phyloP scores from a whole-genome alignment of 305 asterid species.

The Fraxinus sp. region DNA sequence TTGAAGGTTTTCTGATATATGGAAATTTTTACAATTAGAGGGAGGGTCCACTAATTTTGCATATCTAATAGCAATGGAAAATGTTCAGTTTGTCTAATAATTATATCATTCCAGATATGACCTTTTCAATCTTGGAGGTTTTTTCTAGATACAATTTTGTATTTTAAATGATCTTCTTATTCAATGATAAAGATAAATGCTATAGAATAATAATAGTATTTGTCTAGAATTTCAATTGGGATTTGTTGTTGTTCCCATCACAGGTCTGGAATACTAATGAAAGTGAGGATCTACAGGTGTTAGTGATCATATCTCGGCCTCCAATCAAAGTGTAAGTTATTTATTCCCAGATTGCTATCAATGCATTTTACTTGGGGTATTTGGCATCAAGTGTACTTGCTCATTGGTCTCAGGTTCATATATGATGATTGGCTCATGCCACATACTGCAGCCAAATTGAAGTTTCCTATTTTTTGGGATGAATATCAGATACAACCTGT shows the following conservation, averaged over 20 bases:
- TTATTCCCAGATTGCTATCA: neutral
- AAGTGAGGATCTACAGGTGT: constrained; percentile 67
- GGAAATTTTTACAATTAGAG: neutral
- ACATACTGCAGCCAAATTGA: constrained; percentile 77
- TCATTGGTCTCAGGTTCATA: constrained; percentile 56
- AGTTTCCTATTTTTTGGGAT: constrained; percentile 80
- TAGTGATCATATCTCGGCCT: constrained; percentile 80
- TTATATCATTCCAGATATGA: neutral
- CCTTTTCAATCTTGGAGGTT: neutral
- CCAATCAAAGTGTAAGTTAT: constrained; percentile 79
- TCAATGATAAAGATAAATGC: neutral
- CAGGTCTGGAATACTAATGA: constrained; percentile 77
- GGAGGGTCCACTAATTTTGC: neutral
- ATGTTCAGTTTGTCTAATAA: neutral
- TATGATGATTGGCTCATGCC: constrained; percentile 90
- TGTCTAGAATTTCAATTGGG: neutral
- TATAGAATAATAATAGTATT: too few relatives aligned
- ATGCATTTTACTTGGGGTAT: neutral
- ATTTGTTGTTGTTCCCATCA: neutral
- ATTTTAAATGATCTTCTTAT: too few relatives aligned
- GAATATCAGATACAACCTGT: constrained; percentile 45
- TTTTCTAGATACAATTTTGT: neutral
- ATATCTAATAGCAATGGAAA: neutral
- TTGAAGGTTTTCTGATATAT: neutral
- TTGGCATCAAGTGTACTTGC: neutral